Conservation (phyloP, 176 grass and related monocot species). For the Rhynchospora tenuis region DNA sequence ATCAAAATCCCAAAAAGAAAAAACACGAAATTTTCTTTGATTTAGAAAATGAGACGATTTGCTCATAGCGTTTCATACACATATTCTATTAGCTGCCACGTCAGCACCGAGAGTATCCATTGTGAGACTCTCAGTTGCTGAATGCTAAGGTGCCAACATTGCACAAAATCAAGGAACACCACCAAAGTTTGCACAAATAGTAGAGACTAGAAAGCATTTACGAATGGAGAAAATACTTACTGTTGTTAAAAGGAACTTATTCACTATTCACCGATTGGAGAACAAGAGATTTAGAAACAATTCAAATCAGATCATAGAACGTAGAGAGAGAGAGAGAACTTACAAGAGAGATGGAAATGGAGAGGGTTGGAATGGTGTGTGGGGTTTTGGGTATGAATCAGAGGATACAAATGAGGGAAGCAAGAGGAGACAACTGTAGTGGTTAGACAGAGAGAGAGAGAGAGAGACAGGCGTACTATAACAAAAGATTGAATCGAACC, state of each 20-base stretch:
- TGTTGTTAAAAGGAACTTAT: no score
- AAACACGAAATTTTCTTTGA: background rate
- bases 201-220: background rate
- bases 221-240: background rate
- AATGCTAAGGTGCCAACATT: background rate
- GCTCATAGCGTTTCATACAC: background rate
- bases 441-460: background rate
- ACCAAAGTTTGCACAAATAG: no score
- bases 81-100: background rate
- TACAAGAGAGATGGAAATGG: slow-evolving; percentile 14
- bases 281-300: no score
- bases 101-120: background rate
- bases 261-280: no score
- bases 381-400: background rate
- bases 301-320: no score
- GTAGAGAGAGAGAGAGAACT: background rate
- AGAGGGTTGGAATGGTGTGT: background rate
- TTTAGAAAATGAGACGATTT: background rate
- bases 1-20: background rate
- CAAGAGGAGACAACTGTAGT: slow-evolving; percentile 8
- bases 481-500: slow-evolving; percentile 9
- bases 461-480: background rate
- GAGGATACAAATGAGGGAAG: background rate
- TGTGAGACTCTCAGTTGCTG: no score
- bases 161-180: background rate